Evolutionary conservation across 23 red algal genomes (phyloP).

Genomic region (Gracilaria gracilis): DNA sequence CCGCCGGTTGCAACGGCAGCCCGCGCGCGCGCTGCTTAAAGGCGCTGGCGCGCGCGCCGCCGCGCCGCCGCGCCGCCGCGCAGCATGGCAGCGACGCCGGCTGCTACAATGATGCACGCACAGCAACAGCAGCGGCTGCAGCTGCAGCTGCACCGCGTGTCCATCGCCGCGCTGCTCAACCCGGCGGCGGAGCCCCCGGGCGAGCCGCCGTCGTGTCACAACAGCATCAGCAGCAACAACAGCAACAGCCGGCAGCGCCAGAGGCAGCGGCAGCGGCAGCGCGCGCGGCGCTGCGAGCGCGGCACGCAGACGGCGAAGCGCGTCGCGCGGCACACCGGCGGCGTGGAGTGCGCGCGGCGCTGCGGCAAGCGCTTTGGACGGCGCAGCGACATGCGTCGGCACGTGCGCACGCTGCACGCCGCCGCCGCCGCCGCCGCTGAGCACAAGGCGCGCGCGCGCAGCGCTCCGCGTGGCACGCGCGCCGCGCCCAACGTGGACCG

Average conservation of each 20-base stretch:
- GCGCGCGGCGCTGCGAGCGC: neutral
- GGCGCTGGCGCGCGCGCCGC: neutral
- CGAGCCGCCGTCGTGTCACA: neutral
- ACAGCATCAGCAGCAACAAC: neutral
- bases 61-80: neutral
- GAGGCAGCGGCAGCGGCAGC: too few relatives aligned
- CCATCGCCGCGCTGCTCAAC: neutral
- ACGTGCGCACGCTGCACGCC: neutral
- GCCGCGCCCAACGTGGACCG: neutral
- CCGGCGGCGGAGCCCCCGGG: neutral
- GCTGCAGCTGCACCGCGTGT: too few relatives aligned
- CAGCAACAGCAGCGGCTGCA: neutral
- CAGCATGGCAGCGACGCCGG: too few relatives aligned
- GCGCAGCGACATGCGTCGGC: neutral
- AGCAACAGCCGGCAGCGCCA: neutral
- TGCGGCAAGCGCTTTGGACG: neutral
- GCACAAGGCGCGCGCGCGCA: neutral
- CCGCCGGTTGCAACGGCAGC: neutral
- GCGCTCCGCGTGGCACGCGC: constrained; percentile 1
- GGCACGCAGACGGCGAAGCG: constrained; percentile 9
- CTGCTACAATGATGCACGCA: too few relatives aligned
- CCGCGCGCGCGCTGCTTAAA: neutral
- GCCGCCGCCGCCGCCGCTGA: too few relatives aligned
- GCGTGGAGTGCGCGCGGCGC: neutral
- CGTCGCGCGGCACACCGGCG: neutral